phyloP scores from a whole-genome alignment of 106 monocot genomes.

The Dendrobium catenatum region DNA sequence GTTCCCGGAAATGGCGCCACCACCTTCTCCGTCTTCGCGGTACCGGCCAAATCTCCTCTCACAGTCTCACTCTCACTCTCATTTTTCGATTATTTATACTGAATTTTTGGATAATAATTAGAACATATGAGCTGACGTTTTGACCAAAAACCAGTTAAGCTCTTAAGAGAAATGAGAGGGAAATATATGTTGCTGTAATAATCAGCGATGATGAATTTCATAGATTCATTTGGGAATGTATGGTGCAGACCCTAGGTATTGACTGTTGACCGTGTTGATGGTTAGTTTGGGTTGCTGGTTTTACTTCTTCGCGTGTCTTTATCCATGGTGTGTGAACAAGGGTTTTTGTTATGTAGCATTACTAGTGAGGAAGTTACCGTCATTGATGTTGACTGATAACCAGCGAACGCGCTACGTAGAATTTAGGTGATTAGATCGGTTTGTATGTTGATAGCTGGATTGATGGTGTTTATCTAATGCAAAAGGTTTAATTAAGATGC shows the following conservation, averaged over 20 bases:
- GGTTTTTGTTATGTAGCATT: neutral
- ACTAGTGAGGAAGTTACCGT: neutral
- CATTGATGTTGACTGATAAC: neutral
- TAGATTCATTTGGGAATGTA: neutral
- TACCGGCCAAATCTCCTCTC: constrained; percentile 11
- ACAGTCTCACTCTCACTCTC: neutral
- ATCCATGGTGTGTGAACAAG: neutral
- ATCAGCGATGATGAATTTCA: neutral
- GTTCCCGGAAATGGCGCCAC: constrained; percentile 32
- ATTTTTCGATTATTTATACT: too few species aligned
- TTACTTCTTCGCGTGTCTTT: too few species aligned
- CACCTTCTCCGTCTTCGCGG: constrained; percentile 76
- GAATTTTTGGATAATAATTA: too few species aligned
- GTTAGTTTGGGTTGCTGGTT: neutral
- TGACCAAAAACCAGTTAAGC: too few species aligned
- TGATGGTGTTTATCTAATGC: too few species aligned
- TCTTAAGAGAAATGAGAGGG: too few species aligned
- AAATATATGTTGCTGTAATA: neutral
- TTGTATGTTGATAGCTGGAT: neutral
- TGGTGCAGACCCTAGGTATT: neutral
- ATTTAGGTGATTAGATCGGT: neutral
- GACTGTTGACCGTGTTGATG: neutral
- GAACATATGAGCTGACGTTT: too few species aligned
- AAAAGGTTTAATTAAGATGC: too few species aligned
- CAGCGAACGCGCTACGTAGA: neutral